A percentile compares a stretch with the other conserved stretches of the same genome.
phyloP scores from a whole-genome alignment of 306 rosid species.

The Vigna trinervia region DNA sequence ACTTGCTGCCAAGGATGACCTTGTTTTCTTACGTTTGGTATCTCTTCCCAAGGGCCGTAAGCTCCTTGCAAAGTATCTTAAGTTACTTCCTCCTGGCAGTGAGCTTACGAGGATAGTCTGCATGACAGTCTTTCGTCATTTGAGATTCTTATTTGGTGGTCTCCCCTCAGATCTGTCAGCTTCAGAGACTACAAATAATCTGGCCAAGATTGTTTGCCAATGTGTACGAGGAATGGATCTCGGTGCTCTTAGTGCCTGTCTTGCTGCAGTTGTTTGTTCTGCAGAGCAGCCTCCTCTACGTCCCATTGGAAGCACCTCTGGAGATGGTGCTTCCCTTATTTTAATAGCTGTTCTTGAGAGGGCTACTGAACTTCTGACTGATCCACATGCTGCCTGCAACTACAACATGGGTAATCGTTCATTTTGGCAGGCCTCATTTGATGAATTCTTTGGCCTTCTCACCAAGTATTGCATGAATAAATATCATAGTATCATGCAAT shows the following conservation, averaged over 20 bases:
- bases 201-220: conserved; percentile 55
- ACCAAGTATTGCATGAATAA: conserved; percentile 63
- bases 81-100: conserved; percentile 60
- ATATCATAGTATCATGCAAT: conserved; percentile 60
- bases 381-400: conserved; percentile 51
- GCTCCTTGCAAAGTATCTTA: conserved; percentile 59
- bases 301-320: conserved; percentile 57
- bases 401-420: conserved; percentile 48
- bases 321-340: conserved; percentile 61
- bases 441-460: conserved; percentile 60
- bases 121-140: conserved; percentile 69
- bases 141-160: conserved; percentile 64
- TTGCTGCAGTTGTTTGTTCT: conserved; percentile 71
- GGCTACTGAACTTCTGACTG: conserved; percentile 54
- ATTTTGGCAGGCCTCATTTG: conserved; percentile 69
- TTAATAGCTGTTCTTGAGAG: conserved; percentile 60
- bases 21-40: conserved; percentile 57
- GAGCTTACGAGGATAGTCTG: conserved; percentile 62
- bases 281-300: conserved; percentile 68
- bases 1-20: conserved; percentile 59
- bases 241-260: conserved; percentile 64
- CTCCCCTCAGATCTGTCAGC: conserved; percentile 53
- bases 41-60: conserved; percentile 58
- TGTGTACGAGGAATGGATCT: conserved; percentile 65
- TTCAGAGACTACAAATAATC: conserved; percentile 52